Percentiles rank a stretch among this genome's conserved stretches.
These are phyloP conservation scores for Fragaria vesca DNA, from an alignment of 306 rosid genomes.

Conservation along the genomic window DNA sequence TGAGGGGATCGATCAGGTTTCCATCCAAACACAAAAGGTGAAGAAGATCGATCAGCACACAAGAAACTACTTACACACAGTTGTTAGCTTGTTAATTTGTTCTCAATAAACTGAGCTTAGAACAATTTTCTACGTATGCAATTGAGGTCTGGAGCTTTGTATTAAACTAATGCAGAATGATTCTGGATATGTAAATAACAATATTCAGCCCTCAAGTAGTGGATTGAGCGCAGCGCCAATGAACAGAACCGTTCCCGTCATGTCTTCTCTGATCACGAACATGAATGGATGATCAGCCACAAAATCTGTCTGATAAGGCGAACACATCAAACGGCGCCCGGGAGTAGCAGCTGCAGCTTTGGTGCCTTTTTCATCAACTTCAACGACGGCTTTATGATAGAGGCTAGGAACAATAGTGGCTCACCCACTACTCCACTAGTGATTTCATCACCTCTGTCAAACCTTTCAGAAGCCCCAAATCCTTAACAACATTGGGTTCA, in stretches of 20 bases:
- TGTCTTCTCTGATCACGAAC: conserved; percentile 29
- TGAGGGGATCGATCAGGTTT: no score
- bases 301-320: background rate
- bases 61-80: no score
- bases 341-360: conserved; percentile 21
- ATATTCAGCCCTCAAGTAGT: background rate
- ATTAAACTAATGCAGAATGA: no score
- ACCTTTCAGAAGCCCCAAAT: conserved; percentile 19
- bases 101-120: no score
- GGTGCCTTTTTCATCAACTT: conserved; percentile 34
- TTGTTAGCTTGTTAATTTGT: no score
- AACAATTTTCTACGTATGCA: no score
- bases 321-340: no score
- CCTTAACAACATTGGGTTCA: background rate
- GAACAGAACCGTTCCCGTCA: conserved; percentile 10
- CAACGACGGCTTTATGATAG: conserved; percentile 14
- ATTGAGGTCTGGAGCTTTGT: no score
- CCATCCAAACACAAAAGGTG: no score
- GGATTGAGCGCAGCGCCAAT: conserved; percentile 21
- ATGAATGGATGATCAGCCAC: conserved; percentile 39
- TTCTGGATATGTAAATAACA: no score
- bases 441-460: conserved; percentile 10
- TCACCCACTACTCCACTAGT: background rate
- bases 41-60: no score
- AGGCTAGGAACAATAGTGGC: background rate